Base-by-base conservation (phyloP, 306 rosid species). In the Prosopis cineraria region DNA sequence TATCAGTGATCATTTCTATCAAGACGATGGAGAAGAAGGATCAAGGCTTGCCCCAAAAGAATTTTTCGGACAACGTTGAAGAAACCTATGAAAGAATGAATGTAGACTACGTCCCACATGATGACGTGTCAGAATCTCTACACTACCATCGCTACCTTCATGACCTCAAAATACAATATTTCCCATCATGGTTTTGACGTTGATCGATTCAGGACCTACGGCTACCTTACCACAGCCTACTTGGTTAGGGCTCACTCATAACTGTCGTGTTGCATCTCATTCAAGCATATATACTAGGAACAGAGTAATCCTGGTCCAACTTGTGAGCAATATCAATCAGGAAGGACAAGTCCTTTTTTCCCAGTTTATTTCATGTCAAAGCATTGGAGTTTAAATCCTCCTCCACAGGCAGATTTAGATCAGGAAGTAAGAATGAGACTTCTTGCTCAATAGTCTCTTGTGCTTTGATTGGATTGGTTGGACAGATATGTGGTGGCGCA, bases 401-500 rank as follows among this genome's bases (percentile, higher is more conserved):
- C 1, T 86, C 91, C 4, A 84, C 76, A 17, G 95, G 93, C 77
- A 95, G 78, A 83, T 95, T 95, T 75, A 95, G 87, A 85, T 95
- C 98, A 6, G 98, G 98, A n/a, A 95, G 85, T 36, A 55, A 63
- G 75, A 81, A 77, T 14, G 78, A 78, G 34, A 84, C 47, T 34
- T 76, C 97, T 34, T 20, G 62, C 53, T 78, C 79, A 77, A 82
- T 83, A 36, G 74, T 78, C 36, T 84, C 96, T 52, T 74, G 84
- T 39, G 78, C 59, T 79, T 84, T 77, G 64, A 74, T 48, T 69
- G 68, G 68, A 70, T 73, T 84, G 55, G 74, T 43, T 31, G 81
- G 81, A 67, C 27, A 7, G 27, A 60, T 20, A 39, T 31, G n/a
- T 71, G 83, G 74, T 29, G 83, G 74, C 24, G 34, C 41, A 59